Percentiles rank a stretch among this genome's conserved stretches.
These are phyloP conservation scores for Candida sithepensis DNA, from an alignment of 805 yeast genomes.

Conservation along the genomic window DNA sequence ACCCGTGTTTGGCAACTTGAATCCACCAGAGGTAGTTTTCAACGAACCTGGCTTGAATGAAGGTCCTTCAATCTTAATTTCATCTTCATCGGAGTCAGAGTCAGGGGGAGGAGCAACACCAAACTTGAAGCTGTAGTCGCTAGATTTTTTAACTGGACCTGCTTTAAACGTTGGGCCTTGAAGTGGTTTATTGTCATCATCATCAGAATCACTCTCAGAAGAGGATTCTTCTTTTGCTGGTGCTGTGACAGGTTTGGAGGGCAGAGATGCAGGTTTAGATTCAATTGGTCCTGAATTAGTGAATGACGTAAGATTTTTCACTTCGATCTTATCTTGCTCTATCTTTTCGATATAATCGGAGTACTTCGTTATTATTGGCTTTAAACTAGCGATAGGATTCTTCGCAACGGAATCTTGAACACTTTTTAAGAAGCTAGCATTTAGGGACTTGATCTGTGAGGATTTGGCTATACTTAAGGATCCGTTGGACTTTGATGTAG, in stretches of 20 bases:
- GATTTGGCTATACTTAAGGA: constrained; percentile 23
- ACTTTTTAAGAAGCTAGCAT: constrained; percentile 52
- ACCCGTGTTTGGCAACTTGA: constrained; percentile 21
- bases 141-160: constrained; percentile 43
- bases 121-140: constrained; percentile 49
- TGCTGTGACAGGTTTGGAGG: constrained; percentile 1
- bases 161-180: constrained; percentile 68
- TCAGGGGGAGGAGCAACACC: constrained; percentile 32
- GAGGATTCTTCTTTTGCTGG: constrained; percentile 9
- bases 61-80: constrained; percentile 71
- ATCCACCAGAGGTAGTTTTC: constrained; percentile 31
- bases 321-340: constrained; percentile 23
- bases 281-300: constrained; percentile 1
- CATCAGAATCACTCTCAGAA: constrained; percentile 23
- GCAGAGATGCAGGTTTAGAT: neutral
- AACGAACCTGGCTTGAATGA: constrained; percentile 43
- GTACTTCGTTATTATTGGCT: constrained; percentile 56
- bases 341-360: constrained; percentile 45
- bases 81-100: constrained; percentile 49
- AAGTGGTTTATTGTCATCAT: constrained; percentile 49
- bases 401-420: constrained; percentile 38
- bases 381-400: constrained; percentile 53
- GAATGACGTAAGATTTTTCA: constrained; percentile 14
- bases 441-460: constrained; percentile 60
- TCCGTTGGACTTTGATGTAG: neutral